These are phyloP conservation scores for Colletotrichum sp. DNA, from an alignment of 2,329 filamentous ascomycete genomes.

Conservation along the genomic window DNA sequence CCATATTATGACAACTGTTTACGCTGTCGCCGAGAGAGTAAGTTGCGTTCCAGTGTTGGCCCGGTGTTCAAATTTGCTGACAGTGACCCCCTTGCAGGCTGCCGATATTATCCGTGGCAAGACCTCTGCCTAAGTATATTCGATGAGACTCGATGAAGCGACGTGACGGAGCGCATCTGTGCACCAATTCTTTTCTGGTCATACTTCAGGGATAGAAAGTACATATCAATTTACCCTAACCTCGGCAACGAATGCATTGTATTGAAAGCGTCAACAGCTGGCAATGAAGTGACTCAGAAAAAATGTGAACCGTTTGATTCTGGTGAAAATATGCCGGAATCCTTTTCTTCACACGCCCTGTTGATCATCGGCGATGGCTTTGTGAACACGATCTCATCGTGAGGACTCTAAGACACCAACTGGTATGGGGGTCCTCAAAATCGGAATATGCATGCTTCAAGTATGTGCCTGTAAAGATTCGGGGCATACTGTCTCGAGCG, in stretches of 20 bases:
- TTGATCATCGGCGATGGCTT: not conserved
- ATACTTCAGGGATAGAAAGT: not conserved
- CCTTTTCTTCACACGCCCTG: not conserved
- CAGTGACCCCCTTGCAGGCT: not conserved
- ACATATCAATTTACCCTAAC: not conserved
- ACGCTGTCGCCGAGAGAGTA: slow-evolving; percentile 38
- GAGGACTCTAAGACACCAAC: not conserved
- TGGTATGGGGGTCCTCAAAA: not conserved
- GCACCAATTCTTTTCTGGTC: not conserved
- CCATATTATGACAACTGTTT: slow-evolving; percentile 37
- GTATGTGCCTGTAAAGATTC: not conserved
- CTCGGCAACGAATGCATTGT: not conserved
- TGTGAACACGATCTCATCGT: not conserved
- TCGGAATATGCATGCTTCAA: not conserved
- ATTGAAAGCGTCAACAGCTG: not conserved
- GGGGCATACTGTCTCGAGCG: not conserved
- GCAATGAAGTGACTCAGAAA: not conserved
- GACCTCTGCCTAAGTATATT: not conserved
- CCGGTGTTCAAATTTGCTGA: not conserved
- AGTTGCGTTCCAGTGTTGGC: not conserved
- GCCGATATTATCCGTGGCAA: slow-evolving; percentile 9
- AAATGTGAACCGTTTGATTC: not conserved
- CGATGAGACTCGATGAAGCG: not conserved
- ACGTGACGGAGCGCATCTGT: not conserved
- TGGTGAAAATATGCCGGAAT: not conserved